These are phyloP conservation scores for Leccinum variicolor DNA, from an alignment of 768 basidiomycete species.

Conservation along the genomic window DNA sequence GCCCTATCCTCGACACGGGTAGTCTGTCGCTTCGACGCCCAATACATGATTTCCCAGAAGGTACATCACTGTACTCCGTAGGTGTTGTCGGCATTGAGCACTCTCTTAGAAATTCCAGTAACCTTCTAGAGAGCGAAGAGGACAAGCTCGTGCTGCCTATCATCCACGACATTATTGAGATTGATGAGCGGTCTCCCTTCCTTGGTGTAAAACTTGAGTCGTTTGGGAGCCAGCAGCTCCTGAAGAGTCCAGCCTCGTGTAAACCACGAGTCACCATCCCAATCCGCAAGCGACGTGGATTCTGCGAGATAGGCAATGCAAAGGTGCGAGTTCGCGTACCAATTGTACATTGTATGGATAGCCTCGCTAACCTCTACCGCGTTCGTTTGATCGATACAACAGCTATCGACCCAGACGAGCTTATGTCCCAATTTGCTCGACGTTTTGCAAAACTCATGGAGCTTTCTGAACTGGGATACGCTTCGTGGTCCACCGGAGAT, in stretches of 20 bases:
- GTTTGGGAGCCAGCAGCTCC: constrained; percentile 17
- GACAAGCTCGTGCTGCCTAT: background rate
- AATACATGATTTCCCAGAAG: constrained; percentile 13
- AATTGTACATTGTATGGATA: constrained; percentile 20
- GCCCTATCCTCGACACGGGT: constrained; percentile 22
- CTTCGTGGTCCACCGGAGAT: background rate
- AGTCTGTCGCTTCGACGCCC: constrained; percentile 22
- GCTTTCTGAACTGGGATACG: background rate
- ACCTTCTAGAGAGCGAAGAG: background rate
- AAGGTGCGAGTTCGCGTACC: constrained; percentile 20
- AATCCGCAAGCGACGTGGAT: background rate
- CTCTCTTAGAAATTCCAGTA: constrained; percentile 2
- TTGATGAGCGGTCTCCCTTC: constrained; percentile 6
- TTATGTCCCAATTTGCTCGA: background rate
- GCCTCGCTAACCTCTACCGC: constrained; percentile 18
- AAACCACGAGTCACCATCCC: constrained; percentile 11
- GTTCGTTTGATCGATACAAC: constrained; percentile 19
- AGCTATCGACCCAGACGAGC: constrained; percentile 17
- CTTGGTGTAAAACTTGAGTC: constrained; percentile 16
- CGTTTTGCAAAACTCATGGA: constrained; percentile 6
- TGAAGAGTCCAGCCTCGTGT: constrained; percentile 10
- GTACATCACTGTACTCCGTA: background rate
- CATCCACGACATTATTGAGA: background rate
- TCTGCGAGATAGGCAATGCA: constrained; percentile 18
- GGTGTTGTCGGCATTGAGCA: background rate